phyloP scores from a whole-genome alignment of 768 basidiomycete species.

The Trametes sanguinea region DNA sequence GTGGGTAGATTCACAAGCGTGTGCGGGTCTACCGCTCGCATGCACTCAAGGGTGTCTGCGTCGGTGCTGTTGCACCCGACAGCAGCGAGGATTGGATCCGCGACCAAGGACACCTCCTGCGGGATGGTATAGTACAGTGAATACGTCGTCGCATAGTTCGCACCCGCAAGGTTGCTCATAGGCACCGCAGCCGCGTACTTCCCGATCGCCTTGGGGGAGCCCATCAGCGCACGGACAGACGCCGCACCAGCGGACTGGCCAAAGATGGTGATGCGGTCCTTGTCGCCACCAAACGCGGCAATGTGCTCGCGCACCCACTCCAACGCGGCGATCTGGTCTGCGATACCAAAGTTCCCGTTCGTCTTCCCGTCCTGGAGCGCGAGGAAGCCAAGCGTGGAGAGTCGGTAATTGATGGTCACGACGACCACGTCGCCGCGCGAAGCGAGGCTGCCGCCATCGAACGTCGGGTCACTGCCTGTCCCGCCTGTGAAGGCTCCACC shows the following conservation, averaged over 20 bases:
- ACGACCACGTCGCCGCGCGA: conserved; percentile 46
- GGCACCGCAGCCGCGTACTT: conserved; percentile 38
- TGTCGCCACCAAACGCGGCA: conserved; percentile 59
- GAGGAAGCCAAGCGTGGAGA: conserved; percentile 47
- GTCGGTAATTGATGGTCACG: conserved; percentile 41
- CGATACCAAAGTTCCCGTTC: conserved; percentile 49
- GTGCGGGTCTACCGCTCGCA: conserved; percentile 37
- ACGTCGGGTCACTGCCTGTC: conserved; percentile 41
- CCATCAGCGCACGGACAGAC: conserved; percentile 39
- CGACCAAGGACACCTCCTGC: conserved; percentile 39
- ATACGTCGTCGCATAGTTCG: conserved; percentile 50
- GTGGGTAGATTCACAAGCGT: conserved; percentile 39
- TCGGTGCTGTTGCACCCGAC: conserved; percentile 43
- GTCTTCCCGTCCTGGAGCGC: conserved; percentile 44
- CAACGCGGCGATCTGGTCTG: conserved; percentile 45
- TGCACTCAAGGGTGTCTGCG: conserved; percentile 37
- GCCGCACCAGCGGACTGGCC: conserved; percentile 58
- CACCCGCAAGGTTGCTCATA: conserved; percentile 50
- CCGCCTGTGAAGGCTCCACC: conserved; percentile 49
- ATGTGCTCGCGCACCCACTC: conserved; percentile 55
- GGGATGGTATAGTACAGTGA: conserved; percentile 50
- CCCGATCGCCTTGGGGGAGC: conserved; percentile 35
- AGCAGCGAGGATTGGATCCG: conserved; percentile 39
- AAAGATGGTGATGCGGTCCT: conserved; percentile 50
- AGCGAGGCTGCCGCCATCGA: conserved; percentile 46